Evolutionary conservation across 2,329 filamentous ascomycete genomes (phyloP).

Genomic region (Botrytis deweyae): DNA sequence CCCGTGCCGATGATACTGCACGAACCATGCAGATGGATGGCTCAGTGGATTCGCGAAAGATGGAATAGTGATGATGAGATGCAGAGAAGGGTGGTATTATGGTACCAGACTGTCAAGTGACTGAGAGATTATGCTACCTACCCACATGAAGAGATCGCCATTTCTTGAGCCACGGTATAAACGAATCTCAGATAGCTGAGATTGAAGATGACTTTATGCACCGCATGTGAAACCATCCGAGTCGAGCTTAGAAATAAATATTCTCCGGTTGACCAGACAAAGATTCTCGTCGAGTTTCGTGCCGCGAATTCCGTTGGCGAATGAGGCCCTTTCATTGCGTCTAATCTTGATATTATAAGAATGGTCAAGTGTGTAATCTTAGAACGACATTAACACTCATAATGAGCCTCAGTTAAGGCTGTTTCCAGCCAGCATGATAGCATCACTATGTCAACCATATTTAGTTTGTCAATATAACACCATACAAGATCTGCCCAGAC

Average conservation of each 20-base stretch:
- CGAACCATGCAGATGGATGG: slow-evolving; percentile 9
- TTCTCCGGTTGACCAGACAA: slow-evolving; percentile 15
- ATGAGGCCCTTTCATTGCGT: background rate
- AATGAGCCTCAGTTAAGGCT: background rate
- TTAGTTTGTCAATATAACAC: background rate
- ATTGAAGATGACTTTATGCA: background rate
- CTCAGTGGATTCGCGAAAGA: background rate
- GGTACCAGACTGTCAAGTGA: background rate
- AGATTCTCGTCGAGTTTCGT: background rate
- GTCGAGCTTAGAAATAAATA: background rate
- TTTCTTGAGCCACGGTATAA: background rate
- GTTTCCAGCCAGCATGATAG: background rate
- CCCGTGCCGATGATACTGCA: slow-evolving; percentile 11
- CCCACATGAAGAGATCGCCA: background rate
- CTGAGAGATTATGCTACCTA: background rate
- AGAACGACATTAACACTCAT: background rate
- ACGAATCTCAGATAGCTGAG: background rate
- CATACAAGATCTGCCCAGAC: background rate
- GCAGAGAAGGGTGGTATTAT: background rate
- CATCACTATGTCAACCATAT: slow-evolving; percentile 15
- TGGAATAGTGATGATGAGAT: background rate
- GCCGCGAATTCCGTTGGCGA: background rate
- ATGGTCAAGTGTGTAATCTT: background rate
- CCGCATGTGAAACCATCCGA: background rate
- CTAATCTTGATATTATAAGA: background rate